These are phyloP conservation scores for Ampelocalamus luodianensis DNA, from an alignment of 176 grass and related monocot genomes.

Conservation along the genomic window DNA sequence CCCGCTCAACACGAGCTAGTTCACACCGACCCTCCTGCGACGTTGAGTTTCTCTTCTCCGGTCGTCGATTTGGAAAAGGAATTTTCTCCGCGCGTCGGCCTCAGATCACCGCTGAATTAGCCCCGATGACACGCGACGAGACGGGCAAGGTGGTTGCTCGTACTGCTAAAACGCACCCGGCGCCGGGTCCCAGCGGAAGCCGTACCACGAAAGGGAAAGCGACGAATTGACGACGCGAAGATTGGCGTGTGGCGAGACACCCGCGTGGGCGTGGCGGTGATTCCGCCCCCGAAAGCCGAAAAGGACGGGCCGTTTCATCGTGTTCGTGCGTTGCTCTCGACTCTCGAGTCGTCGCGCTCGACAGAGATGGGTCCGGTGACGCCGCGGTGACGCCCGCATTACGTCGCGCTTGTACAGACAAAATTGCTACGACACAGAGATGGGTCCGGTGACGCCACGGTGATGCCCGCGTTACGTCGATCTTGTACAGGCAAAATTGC, in stretches of 20 bases:
- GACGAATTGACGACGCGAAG: not conserved
- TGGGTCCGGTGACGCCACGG: slow-evolving; percentile 18
- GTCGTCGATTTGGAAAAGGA: too few species aligned
- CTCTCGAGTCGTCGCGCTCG: not conserved
- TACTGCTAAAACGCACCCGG: too few species aligned
- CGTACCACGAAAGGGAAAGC: not conserved
- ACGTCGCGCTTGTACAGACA: not conserved
- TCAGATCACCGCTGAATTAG: not conserved
- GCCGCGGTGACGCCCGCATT: slow-evolving; percentile 28
- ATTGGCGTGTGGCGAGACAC: not conserved
- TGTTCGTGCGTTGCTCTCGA: not conserved
- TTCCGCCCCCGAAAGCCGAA: not conserved
- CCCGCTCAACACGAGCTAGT: not conserved
- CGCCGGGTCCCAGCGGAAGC: not conserved
- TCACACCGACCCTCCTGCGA: not conserved
- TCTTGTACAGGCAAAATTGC: not conserved
- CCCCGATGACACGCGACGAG: too few species aligned
- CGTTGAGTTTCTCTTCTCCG: not conserved
- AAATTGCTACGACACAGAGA: not conserved
- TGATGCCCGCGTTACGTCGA: slow-evolving; percentile 27
- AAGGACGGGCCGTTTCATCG: not conserved
- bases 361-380: not conserved
- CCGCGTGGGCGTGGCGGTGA: not conserved
- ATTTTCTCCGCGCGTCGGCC: not conserved
- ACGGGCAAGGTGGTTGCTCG: too few species aligned